phyloP scores from a whole-genome alignment of 176 grass and related monocot species.

The Alopecurus myosuroides region DNA sequence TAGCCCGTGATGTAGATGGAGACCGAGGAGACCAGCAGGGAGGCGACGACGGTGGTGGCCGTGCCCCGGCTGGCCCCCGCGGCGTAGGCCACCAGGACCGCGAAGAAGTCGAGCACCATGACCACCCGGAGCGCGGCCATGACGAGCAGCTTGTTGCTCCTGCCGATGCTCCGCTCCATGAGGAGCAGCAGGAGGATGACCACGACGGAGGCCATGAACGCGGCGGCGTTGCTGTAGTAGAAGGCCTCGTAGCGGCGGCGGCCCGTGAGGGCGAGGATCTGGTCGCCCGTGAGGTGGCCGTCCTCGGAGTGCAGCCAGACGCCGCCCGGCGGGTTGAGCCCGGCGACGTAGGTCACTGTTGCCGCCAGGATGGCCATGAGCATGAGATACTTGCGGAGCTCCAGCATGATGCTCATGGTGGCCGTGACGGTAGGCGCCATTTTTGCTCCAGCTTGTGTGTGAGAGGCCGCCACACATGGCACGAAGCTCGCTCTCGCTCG shows the following conservation, averaged over 20 bases:
- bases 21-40: background rate
- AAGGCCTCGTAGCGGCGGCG: background rate
- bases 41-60: background rate
- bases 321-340: background rate
- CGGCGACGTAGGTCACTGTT: background rate
- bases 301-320: background rate
- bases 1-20: background rate
- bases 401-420: background rate
- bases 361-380: background rate
- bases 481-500: background rate
- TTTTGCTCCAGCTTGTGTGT: background rate
- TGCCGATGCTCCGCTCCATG: background rate
- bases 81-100: background rate
- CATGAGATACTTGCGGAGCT: slow-evolving; percentile 1
- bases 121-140: background rate
- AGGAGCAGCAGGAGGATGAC: slow-evolving; percentile 24
- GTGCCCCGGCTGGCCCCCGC: background rate
- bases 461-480: background rate
- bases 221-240: background rate
- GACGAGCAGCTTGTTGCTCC: background rate
- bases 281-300: background rate
- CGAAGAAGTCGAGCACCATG: background rate
- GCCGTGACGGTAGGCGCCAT: background rate
- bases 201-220: background rate
- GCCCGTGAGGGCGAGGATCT: background rate